Base-by-base conservation (phyloP, 495 filamentous ascomycete genomes). In the Penicillium bovifimosum region DNA sequence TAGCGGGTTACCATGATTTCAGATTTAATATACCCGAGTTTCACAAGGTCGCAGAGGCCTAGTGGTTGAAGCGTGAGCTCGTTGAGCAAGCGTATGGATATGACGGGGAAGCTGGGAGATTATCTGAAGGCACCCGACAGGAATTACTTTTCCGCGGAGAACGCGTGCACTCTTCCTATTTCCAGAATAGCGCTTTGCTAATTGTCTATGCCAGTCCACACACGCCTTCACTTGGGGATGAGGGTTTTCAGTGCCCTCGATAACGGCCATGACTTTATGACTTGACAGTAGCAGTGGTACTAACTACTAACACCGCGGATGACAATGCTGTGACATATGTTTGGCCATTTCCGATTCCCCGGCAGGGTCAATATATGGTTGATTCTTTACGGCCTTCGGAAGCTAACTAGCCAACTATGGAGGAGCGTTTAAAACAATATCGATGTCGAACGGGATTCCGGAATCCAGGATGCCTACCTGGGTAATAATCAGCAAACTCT, bases 1-100 rank as follows among this genome's bases (percentile, higher is more conserved):
- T 90, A 36, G 80, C 86, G 10, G 85, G 86, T 0, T 88, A 89
- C 60, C 86, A 88, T 55, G 85, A 89, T 54, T 79, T 83, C 43
- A 78, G 79, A 0, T 71, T 90, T 34, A 84, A 90, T 47, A 58
- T 54, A 1, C 57, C 68, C 1, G 32, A 34, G 9, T 75, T 71
- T 32, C 45, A 64, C 16, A 67, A 76, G 32, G 61, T 71, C 4
- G 52, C 51, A 13, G 63, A 70, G 7, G 60, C 51, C 16, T 34
- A 32, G 9, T 52, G 54, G 8, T 38, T 71, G 13, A 66, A 74
- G 10, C 60, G 46, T 7, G n/a, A 54, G 0, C 39, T 64, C 2
- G 55, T 75, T 13, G 26, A 55, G 36, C 41, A 59, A 17, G 48
- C 50, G 17, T 74, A 73, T 32, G 72, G 71, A 7, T 47, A 53